Base-by-base conservation (phyloP, 2,329 filamentous ascomycete species). In the Aphanocladium album region DNA sequence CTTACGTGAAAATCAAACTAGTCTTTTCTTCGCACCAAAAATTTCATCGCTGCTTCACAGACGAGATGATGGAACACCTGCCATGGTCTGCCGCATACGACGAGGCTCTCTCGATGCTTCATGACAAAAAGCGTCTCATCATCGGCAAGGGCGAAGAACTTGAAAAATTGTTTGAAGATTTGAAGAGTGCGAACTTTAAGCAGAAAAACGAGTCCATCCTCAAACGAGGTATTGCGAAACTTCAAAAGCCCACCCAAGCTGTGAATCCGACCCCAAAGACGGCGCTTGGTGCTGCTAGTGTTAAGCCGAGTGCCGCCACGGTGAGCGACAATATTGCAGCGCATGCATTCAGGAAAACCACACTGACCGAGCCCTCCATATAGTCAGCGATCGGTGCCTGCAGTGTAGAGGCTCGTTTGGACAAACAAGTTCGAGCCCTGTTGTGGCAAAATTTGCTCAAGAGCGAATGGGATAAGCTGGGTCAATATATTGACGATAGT, bases 401-500 rank as follows among this genome's bases (percentile, higher is more conserved):
- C 23, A 47, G 37, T 4, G 41, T 59, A 17, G 57, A 53, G 16
- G 47, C 21, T 27, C 57, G 57, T 19, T 21, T 59, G 19, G 33
- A 35, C 25, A 25, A 30, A 9, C 37, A 43, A 21, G 53, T 59
- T 33, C 21, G 21, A 5, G 25, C 19, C 19, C 52, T 59, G 46
- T 50, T 59, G 47, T 23, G n/a, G 25, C 46, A 59, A 19, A 53
- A 52, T 21, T 27, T 30, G 16, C 17, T 59, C 47, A 53, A 52
- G 19, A 33, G 53, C 45, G 47, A 51, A 45, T 59, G 47, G 37
- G 57, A 59, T 16, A 25, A 21, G 37, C 23, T 51, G 33, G 12
- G 35, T 23, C 46, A 52, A n/a, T 41, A 53, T 30, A 52, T 45
- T n/a, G 46, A 59, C 35, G 57, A 41, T 21, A 19, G 9, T 16